These are phyloP conservation scores for Jimgerdemannia flammicorona DNA, from an alignment of 192 early-diverging fungal species.

Conservation along the genomic window DNA sequence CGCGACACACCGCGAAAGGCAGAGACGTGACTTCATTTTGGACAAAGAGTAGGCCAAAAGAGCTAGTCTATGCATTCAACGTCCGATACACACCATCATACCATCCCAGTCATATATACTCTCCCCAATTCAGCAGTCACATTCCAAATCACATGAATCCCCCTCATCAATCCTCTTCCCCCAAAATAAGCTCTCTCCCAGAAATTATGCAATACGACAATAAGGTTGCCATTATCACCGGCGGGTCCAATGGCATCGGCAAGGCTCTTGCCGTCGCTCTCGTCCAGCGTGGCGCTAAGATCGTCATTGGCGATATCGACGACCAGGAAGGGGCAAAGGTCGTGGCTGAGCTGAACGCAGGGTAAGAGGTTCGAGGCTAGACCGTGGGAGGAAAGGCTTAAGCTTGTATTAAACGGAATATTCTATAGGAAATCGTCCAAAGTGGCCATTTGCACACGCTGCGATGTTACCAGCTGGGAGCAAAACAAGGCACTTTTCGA, in stretches of 20 bases:
- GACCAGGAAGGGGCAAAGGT: constrained; percentile 18
- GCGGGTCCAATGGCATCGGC: constrained; percentile 83
- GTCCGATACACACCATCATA: no score
- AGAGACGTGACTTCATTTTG: no score
- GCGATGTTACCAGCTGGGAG: constrained; percentile 25
- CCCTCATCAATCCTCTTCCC: no score
- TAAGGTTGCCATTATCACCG: constrained; percentile 63
- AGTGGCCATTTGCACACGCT: constrained; percentile 15
- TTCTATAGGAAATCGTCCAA: constrained; percentile 9
- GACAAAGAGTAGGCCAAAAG: no score
- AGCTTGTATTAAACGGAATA: not conserved
- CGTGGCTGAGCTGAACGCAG: constrained; percentile 7
- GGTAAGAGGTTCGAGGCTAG: constrained; percentile 6
- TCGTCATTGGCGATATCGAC: constrained; percentile 26
- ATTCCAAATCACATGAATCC: no score
- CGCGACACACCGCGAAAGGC: no score
- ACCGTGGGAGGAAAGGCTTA: no score
- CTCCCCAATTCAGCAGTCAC: no score
- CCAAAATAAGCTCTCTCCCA: no score
- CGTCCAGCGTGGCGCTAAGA: constrained; percentile 58
- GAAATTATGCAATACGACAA: constrained; percentile 13
- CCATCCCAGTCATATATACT: no score
- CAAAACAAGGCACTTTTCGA: constrained; percentile 22
- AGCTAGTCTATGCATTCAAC: no score
- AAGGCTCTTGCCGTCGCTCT: constrained; percentile 80